Evolutionary conservation across 129 eudicot species (phyloP).

Genomic region (carrot (Daucus carota)): DNA sequence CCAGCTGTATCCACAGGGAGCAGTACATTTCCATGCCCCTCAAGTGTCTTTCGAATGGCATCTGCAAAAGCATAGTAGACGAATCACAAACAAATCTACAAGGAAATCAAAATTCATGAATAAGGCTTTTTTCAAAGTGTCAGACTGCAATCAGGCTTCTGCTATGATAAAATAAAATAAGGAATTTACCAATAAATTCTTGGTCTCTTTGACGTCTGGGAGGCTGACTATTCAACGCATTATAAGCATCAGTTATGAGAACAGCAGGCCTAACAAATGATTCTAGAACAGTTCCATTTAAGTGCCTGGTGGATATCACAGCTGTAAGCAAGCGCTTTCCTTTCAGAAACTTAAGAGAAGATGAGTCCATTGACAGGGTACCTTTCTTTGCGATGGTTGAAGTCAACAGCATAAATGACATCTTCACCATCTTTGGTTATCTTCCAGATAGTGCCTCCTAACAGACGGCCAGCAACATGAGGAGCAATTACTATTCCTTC

Average conservation of each 20-base stretch:
- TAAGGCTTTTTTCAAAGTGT: neutral
- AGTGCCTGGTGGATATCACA: constrained; percentile 49
- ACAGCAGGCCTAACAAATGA: constrained; percentile 96
- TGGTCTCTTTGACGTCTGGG: constrained; percentile 96
- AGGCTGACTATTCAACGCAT: constrained; percentile 88
- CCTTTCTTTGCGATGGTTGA: constrained; percentile 97
- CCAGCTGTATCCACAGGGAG: constrained; percentile 97
- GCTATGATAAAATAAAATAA: neutral
- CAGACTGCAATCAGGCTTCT: neutral
- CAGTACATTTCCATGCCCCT: constrained; percentile 69
- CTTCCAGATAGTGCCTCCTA: constrained; percentile 96
- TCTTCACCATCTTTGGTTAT: constrained; percentile 98
- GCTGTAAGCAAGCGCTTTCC: constrained; percentile 12
- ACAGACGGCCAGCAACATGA: constrained; percentile 86
- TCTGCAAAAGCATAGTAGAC: constrained; percentile 26
- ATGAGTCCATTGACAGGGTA: constrained; percentile 15
- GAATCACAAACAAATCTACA: neutral
- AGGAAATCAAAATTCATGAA: neutral
- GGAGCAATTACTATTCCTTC: constrained; percentile 99
- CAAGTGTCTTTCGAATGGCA: constrained; percentile 57
- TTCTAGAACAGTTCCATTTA: constrained; percentile 90
- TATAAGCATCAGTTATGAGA: constrained; percentile 91
- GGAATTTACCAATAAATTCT: constrained; percentile 65
- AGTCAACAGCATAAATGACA: constrained; percentile 93
- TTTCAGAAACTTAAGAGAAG: neutral